Base-by-base conservation (phyloP, 805 yeast genomes). In the Candida boleticola region DNA sequence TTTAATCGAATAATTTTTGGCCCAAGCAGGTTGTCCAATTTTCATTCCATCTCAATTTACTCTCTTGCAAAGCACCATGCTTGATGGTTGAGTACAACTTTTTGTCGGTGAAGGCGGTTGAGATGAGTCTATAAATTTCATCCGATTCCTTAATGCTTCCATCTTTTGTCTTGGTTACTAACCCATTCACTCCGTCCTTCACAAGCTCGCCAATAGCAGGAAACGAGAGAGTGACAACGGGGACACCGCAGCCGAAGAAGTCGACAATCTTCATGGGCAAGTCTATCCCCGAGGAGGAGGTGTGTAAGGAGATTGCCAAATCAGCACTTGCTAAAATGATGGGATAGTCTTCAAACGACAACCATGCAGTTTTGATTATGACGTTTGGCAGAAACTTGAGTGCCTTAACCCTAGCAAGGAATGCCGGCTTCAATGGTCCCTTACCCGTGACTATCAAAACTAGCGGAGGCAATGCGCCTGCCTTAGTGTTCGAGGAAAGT, bases 221-320 rank as follows among this genome's bases (percentile, higher is more conserved):
- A 58, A 88, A 93, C 29, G 73, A 68, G 44, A 90, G 68, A 0
- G 96, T 79, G 2, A 90, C 69, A 0, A 89, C 97, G 1, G 99
- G 99, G 10, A 93, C 68, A 0, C 98, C 98, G 49, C 93, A 86
- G 0, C 99, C 99, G 69, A 92, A 90, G 77, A 92, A 81, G 56
- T 93, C 99, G 4, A 92, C 83, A 27, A 93, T 86, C 61, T 93
- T 93, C 99, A 93, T 93, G 1, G 99, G 99, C 44, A 93, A 72
- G 56, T 93, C 99, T 43, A 86, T 73, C 0, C 99, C 99, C 36
- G 96, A 85, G 35, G 95, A 85, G 0, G 98, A 90, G 3, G 83
- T 77, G 61, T 93, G 99, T 47, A 93, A 67, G 1, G 98, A 92
- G 1, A 93, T 74, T 1, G 97, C 98, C 27, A 90, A 57, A 56